Conservation (phyloP, 129 eudicot genomes). For the Escallonia rubra region DNA sequence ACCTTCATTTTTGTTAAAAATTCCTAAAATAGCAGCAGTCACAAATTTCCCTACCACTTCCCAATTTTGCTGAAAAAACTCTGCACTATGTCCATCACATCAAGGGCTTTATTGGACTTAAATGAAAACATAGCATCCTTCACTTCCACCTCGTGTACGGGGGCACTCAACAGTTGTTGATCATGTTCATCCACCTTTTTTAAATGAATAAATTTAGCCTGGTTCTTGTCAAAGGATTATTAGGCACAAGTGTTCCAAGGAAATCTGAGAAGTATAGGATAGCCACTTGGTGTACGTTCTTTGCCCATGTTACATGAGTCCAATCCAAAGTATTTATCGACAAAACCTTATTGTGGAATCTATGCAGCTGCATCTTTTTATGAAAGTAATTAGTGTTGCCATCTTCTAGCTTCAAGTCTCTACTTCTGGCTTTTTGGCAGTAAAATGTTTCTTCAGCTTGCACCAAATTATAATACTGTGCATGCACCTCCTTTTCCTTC, state of each 20-base stretch:
- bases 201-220: background rate
- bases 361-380: background rate
- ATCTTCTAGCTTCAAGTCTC: background rate
- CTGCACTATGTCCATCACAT: background rate
- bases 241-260: background rate
- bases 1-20: too few relatives aligned
- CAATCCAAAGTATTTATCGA: background rate
- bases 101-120: background rate
- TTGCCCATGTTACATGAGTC: background rate
- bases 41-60: background rate
- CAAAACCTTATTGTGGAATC: background rate
- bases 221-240: background rate
- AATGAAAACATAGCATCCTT: background rate
- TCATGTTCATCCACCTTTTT: background rate
- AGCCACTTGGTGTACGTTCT: background rate
- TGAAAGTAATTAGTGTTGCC: background rate
- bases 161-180: background rate
- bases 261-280: background rate
- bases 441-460: background rate
- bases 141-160: background rate
- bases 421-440: background rate
- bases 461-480: background rate
- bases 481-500: background rate
- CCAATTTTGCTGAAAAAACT: background rate
- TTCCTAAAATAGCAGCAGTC: background rate